Conservation (phyloP, 768 basidiomycete genomes). For the Collybia mongolica region DNA sequence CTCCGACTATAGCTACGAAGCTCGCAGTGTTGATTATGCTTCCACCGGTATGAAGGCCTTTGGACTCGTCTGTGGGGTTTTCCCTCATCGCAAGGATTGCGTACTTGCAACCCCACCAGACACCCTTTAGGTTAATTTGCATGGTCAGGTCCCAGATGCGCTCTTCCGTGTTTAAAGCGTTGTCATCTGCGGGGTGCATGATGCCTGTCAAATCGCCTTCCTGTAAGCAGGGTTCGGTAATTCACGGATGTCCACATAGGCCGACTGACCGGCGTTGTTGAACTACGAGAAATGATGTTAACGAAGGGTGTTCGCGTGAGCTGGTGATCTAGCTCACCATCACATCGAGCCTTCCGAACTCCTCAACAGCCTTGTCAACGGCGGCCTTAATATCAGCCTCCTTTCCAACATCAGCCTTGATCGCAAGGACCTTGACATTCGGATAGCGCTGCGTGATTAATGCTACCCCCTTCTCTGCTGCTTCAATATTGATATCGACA, state of each 20-base stretch:
- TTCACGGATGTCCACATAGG: not conserved
- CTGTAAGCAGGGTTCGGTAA: not conserved
- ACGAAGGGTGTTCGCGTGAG: not conserved
- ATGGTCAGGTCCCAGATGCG: slow-evolving; percentile 93
- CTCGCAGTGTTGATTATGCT: slow-evolving; percentile 98
- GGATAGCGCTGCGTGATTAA: slow-evolving; percentile 67
- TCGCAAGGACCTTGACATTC: slow-evolving; percentile 63
- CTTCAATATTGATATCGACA: slow-evolving; percentile 81
- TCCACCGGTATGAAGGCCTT: slow-evolving; percentile 78
- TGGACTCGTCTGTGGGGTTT: slow-evolving; percentile 80
- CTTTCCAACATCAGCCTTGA: slow-evolving; percentile 85
- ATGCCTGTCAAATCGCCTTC: slow-evolving; percentile 57
- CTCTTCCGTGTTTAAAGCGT: slow-evolving; percentile 96
- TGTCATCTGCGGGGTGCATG: slow-evolving; percentile 95
- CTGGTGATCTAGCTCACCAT: slow-evolving; percentile 61
- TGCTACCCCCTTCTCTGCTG: slow-evolving; percentile 65
- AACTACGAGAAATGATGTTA: slow-evolving; percentile 50
- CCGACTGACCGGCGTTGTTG: slow-evolving; percentile 77
- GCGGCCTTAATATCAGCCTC: slow-evolving; percentile 83
- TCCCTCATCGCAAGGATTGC: slow-evolving; percentile 96
- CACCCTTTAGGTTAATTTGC: slow-evolving; percentile 96
- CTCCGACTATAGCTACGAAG: slow-evolving; percentile 94
- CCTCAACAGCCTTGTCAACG: slow-evolving; percentile 75
- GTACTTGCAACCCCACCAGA: slow-evolving; percentile 99
- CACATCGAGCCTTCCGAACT: slow-evolving; percentile 93